Evolutionary conservation across 805 yeast species (phyloP), one percentile per base, ranked within the genome.

Genomic region (Saccharomycopsis sp.): DNA sequence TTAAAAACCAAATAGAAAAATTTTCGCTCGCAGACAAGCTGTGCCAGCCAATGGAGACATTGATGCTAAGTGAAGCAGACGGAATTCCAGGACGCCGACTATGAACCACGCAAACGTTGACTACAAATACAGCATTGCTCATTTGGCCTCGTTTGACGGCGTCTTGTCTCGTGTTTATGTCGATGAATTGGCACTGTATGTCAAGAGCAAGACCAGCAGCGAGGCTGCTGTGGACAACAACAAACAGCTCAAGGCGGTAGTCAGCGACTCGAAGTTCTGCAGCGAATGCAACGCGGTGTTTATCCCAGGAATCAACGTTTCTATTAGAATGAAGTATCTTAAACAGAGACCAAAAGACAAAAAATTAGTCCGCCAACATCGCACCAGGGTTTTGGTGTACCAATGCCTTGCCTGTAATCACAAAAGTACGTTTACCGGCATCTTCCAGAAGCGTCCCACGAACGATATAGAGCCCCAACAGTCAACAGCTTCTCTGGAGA

Each of bases 271-370:
- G 9, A 44, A 44, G 21, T 44, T 16, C 21, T 57, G 59, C 50
- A 15, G 53, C 5, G 18, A 41, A 15, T 58, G 61, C 58, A 51
- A 41, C 16, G 16, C 44, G 21, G 4, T 50, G 12, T 58, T 55
- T 55, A 54, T 55, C 37, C 61, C 61, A 2, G 61, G 61, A 7
- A 37, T 51, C 34, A 58, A 55, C 29, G 56, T 58, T 1, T 20
- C 37, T 14, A 55, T 58, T 21, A 41, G 54, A 20, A 52, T 58
- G 8, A 46, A 37, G 37, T 58, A 54, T 34, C 18, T 24, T 12
- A 48, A 53, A 34, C 14, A 16, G 2, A 54, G 56, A 54, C 23
- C 18, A 53, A 50, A 34, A 29, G 12, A 29, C 37, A 29, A 29
- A 5, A 29, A 29, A 12, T n/a, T n/a, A n/a, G n/a, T n/a, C n/a